phyloP scores from a whole-genome alignment of 768 basidiomycete species.

The Pisolithus sp. region DNA sequence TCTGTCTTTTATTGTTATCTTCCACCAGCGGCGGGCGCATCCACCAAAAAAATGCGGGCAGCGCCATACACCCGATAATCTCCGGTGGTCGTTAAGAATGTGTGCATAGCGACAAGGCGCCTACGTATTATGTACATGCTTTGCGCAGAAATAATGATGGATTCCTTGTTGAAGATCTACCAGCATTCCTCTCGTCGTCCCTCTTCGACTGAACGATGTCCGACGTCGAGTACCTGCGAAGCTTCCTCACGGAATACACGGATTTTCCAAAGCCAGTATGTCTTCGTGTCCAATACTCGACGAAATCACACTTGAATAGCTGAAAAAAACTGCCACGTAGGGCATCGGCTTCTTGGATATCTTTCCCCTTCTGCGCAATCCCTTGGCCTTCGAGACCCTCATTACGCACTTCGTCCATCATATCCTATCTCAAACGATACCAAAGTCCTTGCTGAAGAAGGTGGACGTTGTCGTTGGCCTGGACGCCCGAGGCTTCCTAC shows the following conservation, averaged over 20 bases:
- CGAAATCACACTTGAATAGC: background rate
- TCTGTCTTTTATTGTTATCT: too few species aligned
- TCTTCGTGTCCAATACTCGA: background rate
- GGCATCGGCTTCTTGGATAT: slow-evolving; percentile 93
- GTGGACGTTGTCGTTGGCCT: slow-evolving; percentile 92
- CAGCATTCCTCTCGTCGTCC: background rate
- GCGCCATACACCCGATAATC: too few species aligned
- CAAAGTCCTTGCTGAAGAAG: slow-evolving; percentile 51
- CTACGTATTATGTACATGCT: background rate
- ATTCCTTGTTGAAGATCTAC: background rate
- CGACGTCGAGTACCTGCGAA: slow-evolving; percentile 67
- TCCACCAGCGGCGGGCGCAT: too few species aligned
- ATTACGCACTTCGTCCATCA: slow-evolving; percentile 86
- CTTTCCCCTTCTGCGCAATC: slow-evolving; percentile 86
- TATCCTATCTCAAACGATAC: slow-evolving; percentile 72
- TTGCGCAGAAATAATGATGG: slow-evolving; percentile 13
- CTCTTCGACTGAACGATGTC: slow-evolving; percentile 43
- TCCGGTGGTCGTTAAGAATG: too few species aligned
- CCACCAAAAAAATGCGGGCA: too few species aligned
- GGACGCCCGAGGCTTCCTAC: slow-evolving; percentile 92
- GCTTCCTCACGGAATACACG: slow-evolving; percentile 51
- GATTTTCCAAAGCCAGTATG: slow-evolving; percentile 90
- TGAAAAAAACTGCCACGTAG: slow-evolving; percentile 31
- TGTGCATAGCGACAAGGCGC: slow-evolving; percentile 8
- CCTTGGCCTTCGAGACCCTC: slow-evolving; percentile 81